A percentile compares a stretch with the other conserved stretches of the same genome.
Conservation (phyloP, 352 stramenopile species). For the Phytophthora palmivora region DNA sequence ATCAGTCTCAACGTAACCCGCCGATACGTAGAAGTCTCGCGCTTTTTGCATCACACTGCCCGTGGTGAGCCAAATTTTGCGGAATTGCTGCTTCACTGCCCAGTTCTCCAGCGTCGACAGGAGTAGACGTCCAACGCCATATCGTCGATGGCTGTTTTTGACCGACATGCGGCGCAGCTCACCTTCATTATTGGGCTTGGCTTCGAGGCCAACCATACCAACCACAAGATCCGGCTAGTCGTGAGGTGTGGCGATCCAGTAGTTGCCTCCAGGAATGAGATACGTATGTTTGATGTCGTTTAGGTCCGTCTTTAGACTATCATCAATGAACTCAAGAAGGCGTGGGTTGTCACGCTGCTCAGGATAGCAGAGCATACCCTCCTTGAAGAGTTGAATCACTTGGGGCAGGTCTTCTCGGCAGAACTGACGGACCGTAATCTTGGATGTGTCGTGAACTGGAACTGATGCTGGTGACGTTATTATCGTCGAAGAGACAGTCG, state of each 20-base stretch:
- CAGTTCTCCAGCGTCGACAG: conserved; percentile 39
- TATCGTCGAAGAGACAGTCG: conserved; percentile 12
- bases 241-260: conserved; percentile 43
- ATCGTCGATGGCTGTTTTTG: conserved; percentile 33
- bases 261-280: conserved; percentile 42
- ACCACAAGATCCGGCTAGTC: conserved; percentile 27
- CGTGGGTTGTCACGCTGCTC: conserved; percentile 11
- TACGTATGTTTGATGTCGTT: conserved; percentile 45
- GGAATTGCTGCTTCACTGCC: conserved; percentile 19
- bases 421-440: conserved; percentile 33
- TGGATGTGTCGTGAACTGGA: conserved; percentile 1
- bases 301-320: conserved; percentile 36
- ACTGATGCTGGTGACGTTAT: neutral
- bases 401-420: conserved; percentile 25
- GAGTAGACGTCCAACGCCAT: conserved; percentile 38
- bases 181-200: conserved; percentile 31
- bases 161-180: conserved; percentile 55
- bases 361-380: conserved; percentile 34
- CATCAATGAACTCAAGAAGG: conserved; percentile 28
- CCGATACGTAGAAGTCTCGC: conserved; percentile 29
- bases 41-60: conserved; percentile 29
- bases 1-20: conserved; percentile 25
- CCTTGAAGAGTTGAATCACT: conserved; percentile 31
- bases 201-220: conserved; percentile 45
- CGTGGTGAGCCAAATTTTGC: conserved; percentile 40